These are phyloP conservation scores for Plasmodium ovale DNA, from an alignment of 169 alveolate genomes.

Conservation along the genomic window DNA sequence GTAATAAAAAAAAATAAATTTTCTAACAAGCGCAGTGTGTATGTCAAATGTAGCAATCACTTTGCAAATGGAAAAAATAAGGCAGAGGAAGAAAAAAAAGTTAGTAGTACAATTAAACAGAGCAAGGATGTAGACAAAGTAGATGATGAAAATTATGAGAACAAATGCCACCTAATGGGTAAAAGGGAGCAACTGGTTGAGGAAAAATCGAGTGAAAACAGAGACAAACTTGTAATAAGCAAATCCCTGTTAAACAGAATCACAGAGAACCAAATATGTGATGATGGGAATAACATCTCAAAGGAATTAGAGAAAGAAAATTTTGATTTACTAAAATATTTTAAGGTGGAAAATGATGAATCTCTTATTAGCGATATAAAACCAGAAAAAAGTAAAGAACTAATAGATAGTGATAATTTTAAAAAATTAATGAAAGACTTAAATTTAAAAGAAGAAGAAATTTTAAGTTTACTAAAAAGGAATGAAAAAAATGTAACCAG, in stretches of 20 bases:
- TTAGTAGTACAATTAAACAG: too few relatives aligned
- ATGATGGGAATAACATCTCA: neutral
- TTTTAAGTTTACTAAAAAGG: constrained; percentile 22
- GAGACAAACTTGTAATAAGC: neutral
- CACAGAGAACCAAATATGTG: constrained; percentile 5
- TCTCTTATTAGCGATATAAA: constrained; percentile 35
- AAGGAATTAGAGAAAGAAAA: constrained; percentile 6
- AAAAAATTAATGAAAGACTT: constrained; percentile 46
- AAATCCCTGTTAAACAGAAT: constrained; percentile 11
- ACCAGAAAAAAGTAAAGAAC: constrained; percentile 67
- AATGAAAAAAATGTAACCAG: constrained; percentile 57
- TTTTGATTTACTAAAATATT: constrained; percentile 24
- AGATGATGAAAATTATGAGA: too few relatives aligned
- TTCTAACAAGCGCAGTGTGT: neutral
- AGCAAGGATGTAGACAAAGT: too few relatives aligned
- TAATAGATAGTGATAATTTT: constrained; percentile 46
- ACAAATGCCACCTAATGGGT: too few relatives aligned
- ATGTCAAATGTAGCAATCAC: neutral
- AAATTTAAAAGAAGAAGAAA: constrained; percentile 57
- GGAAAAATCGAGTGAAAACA: neutral
- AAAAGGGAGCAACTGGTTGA: neutral
- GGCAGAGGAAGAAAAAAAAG: neutral
- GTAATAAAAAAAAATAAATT: neutral
- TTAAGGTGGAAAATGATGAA: constrained; percentile 18
- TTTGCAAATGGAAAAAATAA: neutral